These are phyloP conservation scores for Lipomyces sp. DNA, from an alignment of 805 yeast species.

Conservation along the genomic window DNA sequence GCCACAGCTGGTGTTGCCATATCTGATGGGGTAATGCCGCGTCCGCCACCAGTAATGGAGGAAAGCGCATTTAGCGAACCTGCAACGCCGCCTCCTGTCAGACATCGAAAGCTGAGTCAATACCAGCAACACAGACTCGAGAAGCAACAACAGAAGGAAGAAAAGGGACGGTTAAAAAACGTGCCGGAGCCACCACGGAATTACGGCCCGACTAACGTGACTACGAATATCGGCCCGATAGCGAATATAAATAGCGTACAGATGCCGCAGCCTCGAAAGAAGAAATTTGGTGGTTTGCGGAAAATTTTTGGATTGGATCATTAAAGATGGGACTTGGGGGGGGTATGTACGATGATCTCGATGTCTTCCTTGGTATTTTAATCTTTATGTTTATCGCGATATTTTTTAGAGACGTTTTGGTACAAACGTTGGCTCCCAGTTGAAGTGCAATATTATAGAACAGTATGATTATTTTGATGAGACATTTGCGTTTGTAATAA, in stretches of 20 bases:
- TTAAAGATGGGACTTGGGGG: neutral
- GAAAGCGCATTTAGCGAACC: slow-evolving; percentile 1
- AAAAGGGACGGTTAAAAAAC: slow-evolving; percentile 72
- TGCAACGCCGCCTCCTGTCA: slow-evolving; percentile 7
- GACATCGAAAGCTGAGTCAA: slow-evolving; percentile 25
- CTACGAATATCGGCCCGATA: slow-evolving; percentile 3
- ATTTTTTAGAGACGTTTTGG: neutral
- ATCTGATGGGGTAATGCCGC: slow-evolving; percentile 3
- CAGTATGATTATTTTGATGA: no score
- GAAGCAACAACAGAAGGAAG: slow-evolving; percentile 23
- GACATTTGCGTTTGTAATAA: no score
- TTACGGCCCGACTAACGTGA: neutral
- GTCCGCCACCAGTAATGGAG: neutral
- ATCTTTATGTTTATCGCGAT: neutral
- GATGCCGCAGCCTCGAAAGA: slow-evolving; percentile 27
- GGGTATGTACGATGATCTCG: neutral
- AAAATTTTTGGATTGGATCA: slow-evolving; percentile 21
- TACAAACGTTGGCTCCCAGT: no score
- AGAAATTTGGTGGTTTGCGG: slow-evolving; percentile 28
- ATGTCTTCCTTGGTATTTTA: neutral
- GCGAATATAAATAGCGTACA: slow-evolving; percentile 4
- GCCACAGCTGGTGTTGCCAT: neutral
- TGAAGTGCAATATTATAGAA: no score
- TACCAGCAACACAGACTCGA: slow-evolving; percentile 25
- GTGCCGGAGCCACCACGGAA: slow-evolving; percentile 56